phyloP scores from a whole-genome alignment of 2,329 filamentous ascomycete genomes.

The Pseudogymnoascus sp. region DNA sequence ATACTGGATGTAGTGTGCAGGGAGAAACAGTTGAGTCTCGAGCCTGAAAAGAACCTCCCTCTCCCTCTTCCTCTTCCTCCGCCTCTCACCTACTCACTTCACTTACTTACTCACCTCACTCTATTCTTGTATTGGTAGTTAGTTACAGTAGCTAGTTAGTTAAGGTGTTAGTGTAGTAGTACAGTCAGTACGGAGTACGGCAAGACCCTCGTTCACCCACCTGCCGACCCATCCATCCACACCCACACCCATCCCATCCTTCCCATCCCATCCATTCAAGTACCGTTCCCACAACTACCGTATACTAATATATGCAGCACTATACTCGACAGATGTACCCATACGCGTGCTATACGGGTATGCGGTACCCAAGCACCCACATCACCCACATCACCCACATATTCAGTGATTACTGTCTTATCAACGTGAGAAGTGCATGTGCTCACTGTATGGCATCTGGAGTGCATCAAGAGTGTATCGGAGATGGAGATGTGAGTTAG shows the following conservation, averaged over 20 bases:
- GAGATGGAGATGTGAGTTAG: background rate
- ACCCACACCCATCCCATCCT: too few relatives aligned
- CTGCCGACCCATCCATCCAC: too few relatives aligned
- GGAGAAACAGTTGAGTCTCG: background rate
- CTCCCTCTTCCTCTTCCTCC: too few relatives aligned
- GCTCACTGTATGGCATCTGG: background rate
- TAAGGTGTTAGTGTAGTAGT: too few relatives aligned
- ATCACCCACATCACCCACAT: too few relatives aligned
- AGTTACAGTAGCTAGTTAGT: too few relatives aligned
- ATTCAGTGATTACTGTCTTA: background rate
- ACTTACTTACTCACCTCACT: background rate
- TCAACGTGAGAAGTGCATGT: background rate
- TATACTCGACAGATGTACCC: too few relatives aligned
- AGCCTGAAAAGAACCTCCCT: background rate
- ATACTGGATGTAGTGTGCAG: background rate
- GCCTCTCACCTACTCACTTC: background rate
- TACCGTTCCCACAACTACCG: constrained; percentile 1
- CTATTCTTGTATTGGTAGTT: background rate
- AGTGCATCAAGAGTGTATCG: background rate
- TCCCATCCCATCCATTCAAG: background rate
- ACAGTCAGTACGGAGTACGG: too few relatives aligned
- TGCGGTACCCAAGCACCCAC: too few relatives aligned
- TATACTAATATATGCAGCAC: background rate
- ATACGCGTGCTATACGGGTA: background rate
- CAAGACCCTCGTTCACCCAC: too few relatives aligned